Percentiles rank a stretch among this genome's conserved stretches.
phyloP scores from a whole-genome alignment of 1,284 basidiomycete genomes.

The Apiotrichum sp. region DNA sequence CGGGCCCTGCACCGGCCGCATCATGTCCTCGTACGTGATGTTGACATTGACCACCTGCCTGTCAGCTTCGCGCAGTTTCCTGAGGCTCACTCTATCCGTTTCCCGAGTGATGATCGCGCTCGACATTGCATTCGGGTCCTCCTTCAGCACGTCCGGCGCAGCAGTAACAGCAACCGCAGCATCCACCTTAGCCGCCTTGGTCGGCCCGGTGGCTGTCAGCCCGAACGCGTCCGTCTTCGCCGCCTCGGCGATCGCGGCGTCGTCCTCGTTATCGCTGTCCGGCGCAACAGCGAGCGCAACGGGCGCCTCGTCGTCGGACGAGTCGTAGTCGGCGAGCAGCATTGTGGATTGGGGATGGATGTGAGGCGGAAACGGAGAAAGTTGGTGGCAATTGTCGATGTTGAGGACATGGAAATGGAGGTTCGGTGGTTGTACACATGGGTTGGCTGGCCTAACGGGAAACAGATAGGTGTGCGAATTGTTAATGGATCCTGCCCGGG shows the following conservation, averaged over 20 bases:
- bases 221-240: conserved; percentile 44
- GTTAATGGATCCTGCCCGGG: no score
- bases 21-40: conserved; percentile 85
- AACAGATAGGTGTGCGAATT: no score
- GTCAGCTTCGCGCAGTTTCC: not conserved
- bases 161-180: conserved; percentile 29
- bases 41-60: conserved; percentile 85
- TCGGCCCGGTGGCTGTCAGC: conserved; percentile 15
- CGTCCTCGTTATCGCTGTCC: conserved; percentile 38
- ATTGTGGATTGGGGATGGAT: conserved; percentile 48
- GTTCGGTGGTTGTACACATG: no score
- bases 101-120: conserved; percentile 78
- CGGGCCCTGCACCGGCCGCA: conserved; percentile 77
- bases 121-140: conserved; percentile 70
- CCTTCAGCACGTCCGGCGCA: conserved; percentile 77
- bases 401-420: no score
- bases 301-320: conserved; percentile 41
- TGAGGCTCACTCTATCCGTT: conserved; percentile 61
- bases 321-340: conserved; percentile 41
- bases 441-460: no score
- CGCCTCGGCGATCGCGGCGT: conserved; percentile 35
- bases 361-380: conserved; percentile 57
- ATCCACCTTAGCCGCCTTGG: conserved; percentile 7
- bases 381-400: conserved; percentile 49
- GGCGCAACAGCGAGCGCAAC: not conserved